Evolutionary conservation across 148 eudicot genomes (phyloP).

Genomic region (Talinum fruticosum): DNA sequence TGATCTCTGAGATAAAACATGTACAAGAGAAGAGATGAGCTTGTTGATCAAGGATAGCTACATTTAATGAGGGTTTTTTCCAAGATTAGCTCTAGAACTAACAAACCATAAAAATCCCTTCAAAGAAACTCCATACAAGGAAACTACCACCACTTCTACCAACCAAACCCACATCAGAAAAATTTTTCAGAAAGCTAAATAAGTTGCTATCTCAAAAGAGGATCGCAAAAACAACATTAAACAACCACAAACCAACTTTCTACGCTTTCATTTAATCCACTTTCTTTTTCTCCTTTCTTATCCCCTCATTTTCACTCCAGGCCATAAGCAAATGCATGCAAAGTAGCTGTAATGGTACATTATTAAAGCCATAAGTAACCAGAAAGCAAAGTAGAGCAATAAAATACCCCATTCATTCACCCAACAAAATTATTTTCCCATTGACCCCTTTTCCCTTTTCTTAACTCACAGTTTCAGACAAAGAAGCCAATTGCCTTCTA

Average conservation of each 20-base stretch:
- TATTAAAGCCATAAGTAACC: slow-evolving; percentile 11
- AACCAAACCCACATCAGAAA: slow-evolving; percentile 47
- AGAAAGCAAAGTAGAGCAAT: slow-evolving; percentile 7
- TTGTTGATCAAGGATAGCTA: slow-evolving; percentile 15
- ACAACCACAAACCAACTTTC: slow-evolving; percentile 29
- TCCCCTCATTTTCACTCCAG: slow-evolving; percentile 42
- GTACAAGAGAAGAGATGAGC: slow-evolving; percentile 25
- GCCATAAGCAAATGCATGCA: neutral
- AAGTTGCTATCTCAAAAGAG: slow-evolving; percentile 25
- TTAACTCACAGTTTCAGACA: neutral
- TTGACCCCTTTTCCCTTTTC: neutral
- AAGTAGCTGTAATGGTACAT: neutral
- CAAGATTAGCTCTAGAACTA: slow-evolving; percentile 27
- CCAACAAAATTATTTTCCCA: slow-evolving; percentile 6
- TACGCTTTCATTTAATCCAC: slow-evolving; percentile 6
- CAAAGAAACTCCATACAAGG: slow-evolving; percentile 58
- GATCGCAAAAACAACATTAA: slow-evolving; percentile 19
- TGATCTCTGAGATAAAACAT: slow-evolving; percentile 21
- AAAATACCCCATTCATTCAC: neutral
- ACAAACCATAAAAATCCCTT: slow-evolving; percentile 53
- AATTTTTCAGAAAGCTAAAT: slow-evolving; percentile 23
- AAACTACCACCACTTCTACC: slow-evolving; percentile 76
- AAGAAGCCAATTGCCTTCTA: slow-evolving; percentile 9
- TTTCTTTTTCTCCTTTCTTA: slow-evolving; percentile 14
- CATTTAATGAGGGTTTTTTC: slow-evolving; percentile 25